Evolutionary conservation across 441 rosid genomes (phyloP).

Genomic region (Populus tomentosa): DNA sequence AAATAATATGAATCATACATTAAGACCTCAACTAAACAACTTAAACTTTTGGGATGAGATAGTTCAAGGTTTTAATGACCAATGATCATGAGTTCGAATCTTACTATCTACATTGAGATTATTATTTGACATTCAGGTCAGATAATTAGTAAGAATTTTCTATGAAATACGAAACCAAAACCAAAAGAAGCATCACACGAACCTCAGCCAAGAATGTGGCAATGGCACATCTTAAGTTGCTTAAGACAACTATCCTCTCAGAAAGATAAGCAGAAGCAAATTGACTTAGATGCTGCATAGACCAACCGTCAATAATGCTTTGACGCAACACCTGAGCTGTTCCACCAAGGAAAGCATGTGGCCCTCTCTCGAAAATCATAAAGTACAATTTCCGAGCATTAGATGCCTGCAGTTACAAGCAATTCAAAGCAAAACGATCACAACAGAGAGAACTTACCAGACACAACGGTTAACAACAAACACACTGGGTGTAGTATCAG

Average conservation of each 20-base stretch:
- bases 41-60: too few relatives aligned
- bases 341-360: constrained; percentile 63
- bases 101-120: too few relatives aligned
- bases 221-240: constrained; percentile 54
- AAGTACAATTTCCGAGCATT: constrained; percentile 62
- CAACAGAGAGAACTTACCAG: not conserved
- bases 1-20: too few relatives aligned
- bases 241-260: constrained; percentile 61
- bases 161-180: not conserved
- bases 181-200: constrained; percentile 5
- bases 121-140: not conserved
- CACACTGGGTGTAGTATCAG: not conserved
- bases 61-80: too few relatives aligned
- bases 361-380: constrained; percentile 93
- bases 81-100: too few relatives aligned
- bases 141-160: not conserved
- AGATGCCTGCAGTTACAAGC: constrained; percentile 46
- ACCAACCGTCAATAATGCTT: constrained; percentile 39
- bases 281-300: constrained; percentile 49
- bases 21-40: too few relatives aligned
- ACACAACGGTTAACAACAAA: not conserved
- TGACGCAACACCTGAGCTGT: constrained; percentile 40
- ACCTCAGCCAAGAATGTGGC: constrained; percentile 93
- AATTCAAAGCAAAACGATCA: not conserved
- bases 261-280: constrained; percentile 65